Conservation (phyloP, 768 basidiomycete genomes). For the Hebeloma cylindrosporum region DNA sequence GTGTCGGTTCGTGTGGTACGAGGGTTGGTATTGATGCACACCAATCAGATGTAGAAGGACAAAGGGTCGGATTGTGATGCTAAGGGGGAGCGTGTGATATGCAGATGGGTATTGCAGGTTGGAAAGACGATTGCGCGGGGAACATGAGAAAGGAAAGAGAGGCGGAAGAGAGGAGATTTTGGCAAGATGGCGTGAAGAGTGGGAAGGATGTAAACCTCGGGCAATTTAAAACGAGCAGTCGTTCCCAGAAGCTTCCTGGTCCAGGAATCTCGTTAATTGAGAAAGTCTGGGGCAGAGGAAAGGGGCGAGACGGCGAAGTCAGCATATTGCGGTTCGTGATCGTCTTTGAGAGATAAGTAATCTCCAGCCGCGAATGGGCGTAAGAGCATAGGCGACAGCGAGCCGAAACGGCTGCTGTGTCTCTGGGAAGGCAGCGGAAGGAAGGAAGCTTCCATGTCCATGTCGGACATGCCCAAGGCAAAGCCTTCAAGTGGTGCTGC, state of each 20-base stretch:
- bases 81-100: conserved; percentile 15
- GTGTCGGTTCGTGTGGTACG: conserved; percentile 17
- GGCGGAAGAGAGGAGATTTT: conserved; percentile 14
- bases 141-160: conserved; percentile 5
- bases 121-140: conserved; percentile 19
- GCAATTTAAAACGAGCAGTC: conserved; percentile 14
- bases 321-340: conserved; percentile 34
- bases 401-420: conserved; percentile 30
- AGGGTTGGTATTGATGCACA: conserved; percentile 15
- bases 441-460: conserved; percentile 35
- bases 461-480: conserved; percentile 36
- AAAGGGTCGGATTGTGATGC: conserved; percentile 13
- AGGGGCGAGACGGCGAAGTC: conserved; percentile 44
- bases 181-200: conserved; percentile 6
- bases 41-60: conserved; percentile 13
- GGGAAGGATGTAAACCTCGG: conserved; percentile 8
- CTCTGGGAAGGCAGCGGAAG: conserved; percentile 26
- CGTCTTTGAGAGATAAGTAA: conserved; percentile 35
- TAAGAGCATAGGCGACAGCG: conserved; percentile 34
- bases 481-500: conserved; percentile 39
- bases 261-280: conserved; percentile 39
- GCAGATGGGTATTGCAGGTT: conserved; percentile 15
- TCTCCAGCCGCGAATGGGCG: conserved; percentile 47
- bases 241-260: conserved; percentile 12
- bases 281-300: conserved; percentile 46